Evolutionary conservation across 1,139 yeast genomes (phyloP), one percentile per base, ranked within the genome.

Genomic region (Taiozyma sp.): DNA sequence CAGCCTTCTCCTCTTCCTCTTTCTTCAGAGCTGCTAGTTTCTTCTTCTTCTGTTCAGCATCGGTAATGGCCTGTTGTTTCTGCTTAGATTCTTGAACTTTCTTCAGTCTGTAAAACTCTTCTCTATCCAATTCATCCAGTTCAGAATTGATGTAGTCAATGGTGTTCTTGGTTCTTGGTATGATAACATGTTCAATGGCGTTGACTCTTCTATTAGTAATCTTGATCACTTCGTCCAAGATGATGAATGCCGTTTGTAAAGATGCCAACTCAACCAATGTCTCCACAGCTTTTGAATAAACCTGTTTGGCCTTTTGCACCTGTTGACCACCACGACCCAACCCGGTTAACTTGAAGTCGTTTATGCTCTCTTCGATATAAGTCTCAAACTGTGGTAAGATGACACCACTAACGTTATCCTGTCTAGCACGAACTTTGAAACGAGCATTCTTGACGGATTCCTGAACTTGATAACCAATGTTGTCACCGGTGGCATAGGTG

Each of bases 251-350:
- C 4, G 99, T 93, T 69, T 88, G 95, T 64, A 93, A 76, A 11
- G 97, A 89, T 0, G 99, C 99, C 62, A 93, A 78, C 67, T 90
- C 97, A 46, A 93, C 97, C 59, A 93, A 78, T 0, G 98, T 90
- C 69, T 93, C 98, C 22, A 93, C 98, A 9, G 97, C 97, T 64
- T 86, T 88, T 37, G 97, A 84, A 69, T 93, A 93, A 41, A 93
- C 96, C 61, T 80, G 80, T 68, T 91, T 90, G 50, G 98, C 98
- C 69, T 85, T 87, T 69, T 88, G 97, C 50, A 93, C 96, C 69
- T 93, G 99, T 69, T 93, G 99, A 56, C 99, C 98, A 70, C 99
- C 99, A 67, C 98, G 81, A 48, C 99, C 99, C 61, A 93, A 77
- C 57, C 99, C 99, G 10, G 98, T 93, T 81, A 93, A 76, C 68